Evolutionary conservation across 176 grass and related monocot species (phyloP).

Genomic region (Oryza rufipogon): DNA sequence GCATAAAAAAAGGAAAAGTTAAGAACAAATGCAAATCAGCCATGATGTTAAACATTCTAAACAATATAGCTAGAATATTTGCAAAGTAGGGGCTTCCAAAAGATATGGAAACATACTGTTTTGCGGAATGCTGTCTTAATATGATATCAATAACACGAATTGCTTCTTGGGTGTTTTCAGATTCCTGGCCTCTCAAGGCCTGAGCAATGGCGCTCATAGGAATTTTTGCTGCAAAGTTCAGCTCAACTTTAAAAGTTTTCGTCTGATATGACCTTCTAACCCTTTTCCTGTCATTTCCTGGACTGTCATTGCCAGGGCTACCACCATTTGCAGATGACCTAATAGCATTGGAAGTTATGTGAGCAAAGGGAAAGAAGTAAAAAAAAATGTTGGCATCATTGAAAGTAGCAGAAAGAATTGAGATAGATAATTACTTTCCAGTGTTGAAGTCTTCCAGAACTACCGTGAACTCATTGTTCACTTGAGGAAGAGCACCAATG

Average conservation of each 20-base stretch:
- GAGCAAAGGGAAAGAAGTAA: background rate
- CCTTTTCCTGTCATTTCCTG: conserved; percentile 65
- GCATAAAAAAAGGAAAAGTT: conserved; percentile 22
- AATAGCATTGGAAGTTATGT: background rate
- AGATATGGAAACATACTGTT: conserved; percentile 54
- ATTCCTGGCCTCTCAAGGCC: conserved; percentile 79
- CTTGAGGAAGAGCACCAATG: too few relatives aligned
- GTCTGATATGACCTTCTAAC: conserved; percentile 61
- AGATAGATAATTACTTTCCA: conserved; percentile 53
- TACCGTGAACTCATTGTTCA: too few relatives aligned
- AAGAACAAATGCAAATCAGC: background rate
- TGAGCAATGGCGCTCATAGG: conserved; percentile 76
- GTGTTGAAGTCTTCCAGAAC: conserved; percentile 28
- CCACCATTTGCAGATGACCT: conserved; percentile 69
- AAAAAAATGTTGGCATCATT: background rate
- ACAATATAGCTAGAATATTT: background rate
- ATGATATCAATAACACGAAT: conserved; percentile 91
- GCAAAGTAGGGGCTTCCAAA: background rate
- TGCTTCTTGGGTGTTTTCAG: conserved; percentile 78
- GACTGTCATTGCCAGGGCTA: conserved; percentile 56
- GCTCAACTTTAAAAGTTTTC: conserved; percentile 76
- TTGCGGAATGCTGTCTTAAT: conserved; percentile 71
- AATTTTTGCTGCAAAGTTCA: conserved; percentile 71
- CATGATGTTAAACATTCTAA: background rate
- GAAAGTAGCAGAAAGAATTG: background rate